Evolutionary conservation across 2,329 filamentous ascomycete species (phyloP).

Genomic region (Metarhizium guizhouense): DNA sequence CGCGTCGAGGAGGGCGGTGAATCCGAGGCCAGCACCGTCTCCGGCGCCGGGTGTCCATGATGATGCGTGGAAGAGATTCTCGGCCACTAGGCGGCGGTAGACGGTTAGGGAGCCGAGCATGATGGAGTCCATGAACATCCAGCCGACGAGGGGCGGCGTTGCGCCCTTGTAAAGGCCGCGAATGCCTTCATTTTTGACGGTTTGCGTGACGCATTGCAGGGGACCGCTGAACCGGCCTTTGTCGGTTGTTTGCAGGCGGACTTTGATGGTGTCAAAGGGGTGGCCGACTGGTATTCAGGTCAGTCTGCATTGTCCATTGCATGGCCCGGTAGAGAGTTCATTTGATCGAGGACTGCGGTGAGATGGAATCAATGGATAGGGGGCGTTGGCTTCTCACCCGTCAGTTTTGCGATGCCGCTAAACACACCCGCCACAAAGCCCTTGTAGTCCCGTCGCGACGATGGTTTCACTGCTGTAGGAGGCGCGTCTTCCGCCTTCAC

Average conservation of each 20-base stretch:
- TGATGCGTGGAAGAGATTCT: conserved; percentile 62
- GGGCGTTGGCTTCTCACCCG: conserved; percentile 47
- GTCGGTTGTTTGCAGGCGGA: conserved; percentile 82
- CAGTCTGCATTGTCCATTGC: neutral
- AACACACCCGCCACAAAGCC: conserved; percentile 98
- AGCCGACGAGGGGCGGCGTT: conserved; percentile 83
- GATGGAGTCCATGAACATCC: conserved; percentile 93
- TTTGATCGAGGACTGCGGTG: too few relatives aligned
- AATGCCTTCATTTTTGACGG: conserved; percentile 76
- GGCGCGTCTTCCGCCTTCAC: neutral
- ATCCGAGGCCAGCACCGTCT: conserved; percentile 10
- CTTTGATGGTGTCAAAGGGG: conserved; percentile 94
- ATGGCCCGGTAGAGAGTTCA: neutral
- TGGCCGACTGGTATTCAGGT: conserved; percentile 42
- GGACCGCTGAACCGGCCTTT: conserved; percentile 74
- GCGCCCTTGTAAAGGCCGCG: conserved; percentile 89
- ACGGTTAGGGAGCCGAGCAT: conserved; percentile 91
- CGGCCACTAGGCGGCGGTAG: conserved; percentile 75
- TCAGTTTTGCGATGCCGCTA: conserved; percentile 83
- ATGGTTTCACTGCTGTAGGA: neutral
- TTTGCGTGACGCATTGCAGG: conserved; percentile 76
- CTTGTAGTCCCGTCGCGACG: conserved; percentile 55
- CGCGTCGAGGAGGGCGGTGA: conserved; percentile 1
- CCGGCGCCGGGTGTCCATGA: conserved; percentile 18
- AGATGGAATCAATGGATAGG: neutral